These are phyloP conservation scores for Aureobasidium sp. DNA, from an alignment of 2,329 filamentous ascomycete species.

Conservation along the genomic window DNA sequence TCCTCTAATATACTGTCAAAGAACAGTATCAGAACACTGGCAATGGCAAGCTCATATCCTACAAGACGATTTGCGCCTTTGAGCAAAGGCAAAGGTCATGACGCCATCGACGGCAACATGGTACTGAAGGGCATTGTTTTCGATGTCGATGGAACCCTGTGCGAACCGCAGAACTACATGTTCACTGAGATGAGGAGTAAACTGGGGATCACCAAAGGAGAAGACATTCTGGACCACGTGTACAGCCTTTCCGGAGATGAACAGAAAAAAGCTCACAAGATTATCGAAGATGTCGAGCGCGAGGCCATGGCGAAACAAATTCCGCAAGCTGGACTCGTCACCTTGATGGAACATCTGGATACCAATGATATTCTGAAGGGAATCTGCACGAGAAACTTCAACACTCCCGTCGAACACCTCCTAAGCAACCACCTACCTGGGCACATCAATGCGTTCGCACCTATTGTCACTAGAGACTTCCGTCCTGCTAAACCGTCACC, in stretches of 20 bases:
- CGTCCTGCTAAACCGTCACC: conserved; percentile 78
- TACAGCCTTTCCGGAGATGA: conserved; percentile 57
- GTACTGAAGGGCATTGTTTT: conserved; percentile 59
- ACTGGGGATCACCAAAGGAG: conserved; percentile 60
- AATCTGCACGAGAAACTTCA: conserved; percentile 93
- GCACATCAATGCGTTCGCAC: conserved; percentile 52
- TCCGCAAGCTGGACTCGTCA: conserved; percentile 69
- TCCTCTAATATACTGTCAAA: background rate
- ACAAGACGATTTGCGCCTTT: conserved; percentile 44
- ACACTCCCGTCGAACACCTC: conserved; percentile 65
- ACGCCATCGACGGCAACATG: conserved; percentile 25
- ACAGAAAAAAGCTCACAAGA: conserved; percentile 53
- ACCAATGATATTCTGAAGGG: conserved; percentile 58
- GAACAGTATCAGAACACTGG: background rate
- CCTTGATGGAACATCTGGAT: conserved; percentile 78
- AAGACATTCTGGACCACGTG: conserved; percentile 86
- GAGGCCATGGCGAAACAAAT: conserved; percentile 69
- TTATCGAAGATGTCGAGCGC: conserved; percentile 72
- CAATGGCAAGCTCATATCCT: background rate
- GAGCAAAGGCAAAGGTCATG: conserved; percentile 23
- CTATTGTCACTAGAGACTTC: conserved; percentile 79
- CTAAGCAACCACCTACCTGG: conserved; percentile 63
- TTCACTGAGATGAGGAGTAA: conserved; percentile 75
- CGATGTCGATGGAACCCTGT: conserved; percentile 91
- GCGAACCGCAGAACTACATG: conserved; percentile 93